phyloP scores from a whole-genome alignment of 192 early-diverging fungal genomes.

The Coemansia javaensis region DNA sequence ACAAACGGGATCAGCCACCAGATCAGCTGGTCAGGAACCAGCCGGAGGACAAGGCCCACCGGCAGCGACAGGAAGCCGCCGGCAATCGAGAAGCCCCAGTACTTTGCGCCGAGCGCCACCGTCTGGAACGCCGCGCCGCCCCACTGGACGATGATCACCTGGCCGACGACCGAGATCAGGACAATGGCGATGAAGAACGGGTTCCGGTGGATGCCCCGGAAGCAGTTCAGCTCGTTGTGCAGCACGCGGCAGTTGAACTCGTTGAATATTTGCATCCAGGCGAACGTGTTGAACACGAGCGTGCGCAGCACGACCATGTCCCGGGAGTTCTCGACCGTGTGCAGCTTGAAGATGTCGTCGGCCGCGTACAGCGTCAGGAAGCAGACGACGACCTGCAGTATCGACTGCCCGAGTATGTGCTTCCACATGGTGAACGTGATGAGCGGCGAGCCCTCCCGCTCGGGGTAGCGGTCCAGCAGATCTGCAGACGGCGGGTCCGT shows the following conservation, averaged over 20 bases:
- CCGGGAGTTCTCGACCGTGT: slow-evolving; percentile 34
- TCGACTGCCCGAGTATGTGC: slow-evolving; percentile 86
- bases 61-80: slow-evolving; percentile 77
- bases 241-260: slow-evolving; percentile 81
- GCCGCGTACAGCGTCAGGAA: slow-evolving; percentile 69
- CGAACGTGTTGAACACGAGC: slow-evolving; percentile 90
- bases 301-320: slow-evolving; percentile 61
- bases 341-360: slow-evolving; percentile 58
- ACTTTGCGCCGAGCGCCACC: slow-evolving; percentile 55
- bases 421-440: slow-evolving; percentile 94
- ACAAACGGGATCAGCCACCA: slow-evolving; percentile 53
- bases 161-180: slow-evolving; percentile 65
- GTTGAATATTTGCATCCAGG: slow-evolving; percentile 86
- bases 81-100: slow-evolving; percentile 81
- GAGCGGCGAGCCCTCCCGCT: slow-evolving; percentile 72
- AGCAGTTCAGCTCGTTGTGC: slow-evolving; percentile 80
- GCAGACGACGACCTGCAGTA: slow-evolving; percentile 82
- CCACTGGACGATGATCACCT: slow-evolving; percentile 87
- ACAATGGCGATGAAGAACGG: slow-evolving; percentile 77
- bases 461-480: slow-evolving; percentile 83
- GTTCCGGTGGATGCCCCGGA: slow-evolving; percentile 74
- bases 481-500: slow-evolving; percentile 86
- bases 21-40: slow-evolving; percentile 71
- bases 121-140: slow-evolving; percentile 84
- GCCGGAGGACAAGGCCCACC: slow-evolving; percentile 78